These are phyloP conservation scores for Lolium perenne DNA, from an alignment of 176 grass and related monocot species.

Conservation along the genomic window DNA sequence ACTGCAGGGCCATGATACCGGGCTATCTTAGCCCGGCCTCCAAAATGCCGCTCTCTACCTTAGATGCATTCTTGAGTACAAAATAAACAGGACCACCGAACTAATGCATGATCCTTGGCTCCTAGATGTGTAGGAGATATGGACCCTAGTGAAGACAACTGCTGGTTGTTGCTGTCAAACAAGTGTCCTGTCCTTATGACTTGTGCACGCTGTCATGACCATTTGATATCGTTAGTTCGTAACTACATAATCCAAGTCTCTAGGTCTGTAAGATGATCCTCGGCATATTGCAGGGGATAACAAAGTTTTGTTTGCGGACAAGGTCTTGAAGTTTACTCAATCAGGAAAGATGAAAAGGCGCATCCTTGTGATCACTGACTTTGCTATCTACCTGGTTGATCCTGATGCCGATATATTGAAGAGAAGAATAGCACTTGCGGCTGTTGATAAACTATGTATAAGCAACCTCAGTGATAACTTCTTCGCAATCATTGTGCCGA, in stretches of 20 bases:
- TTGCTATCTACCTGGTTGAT: conserved; percentile 90
- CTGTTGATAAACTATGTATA: conserved; percentile 79
- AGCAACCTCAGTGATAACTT: conserved; percentile 85
- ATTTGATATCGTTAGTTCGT: conserved; percentile 1
- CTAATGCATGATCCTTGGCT: background rate
- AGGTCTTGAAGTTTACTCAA: conserved; percentile 75
- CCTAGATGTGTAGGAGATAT: background rate
- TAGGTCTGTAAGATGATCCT: conserved; percentile 26
- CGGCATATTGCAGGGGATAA: conserved; percentile 68
- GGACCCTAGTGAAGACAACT: background rate
- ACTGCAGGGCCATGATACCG: no score
- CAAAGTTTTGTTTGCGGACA: conserved; percentile 90
- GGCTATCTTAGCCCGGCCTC: no score
- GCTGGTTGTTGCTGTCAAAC: background rate
- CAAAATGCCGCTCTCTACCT: background rate
- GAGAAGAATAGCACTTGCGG: conserved; percentile 88
- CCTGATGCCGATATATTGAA: conserved; percentile 87
- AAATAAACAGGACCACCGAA: background rate
- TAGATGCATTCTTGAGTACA: background rate
- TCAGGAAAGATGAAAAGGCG: conserved; percentile 93
- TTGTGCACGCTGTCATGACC: background rate
- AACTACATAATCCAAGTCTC: background rate
- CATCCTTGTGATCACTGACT: conserved; percentile 87
- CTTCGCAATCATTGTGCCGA: conserved; percentile 81
- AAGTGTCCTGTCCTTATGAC: background rate